phyloP scores from a whole-genome alignment of 2,329 filamentous ascomycete species.

The Aspergillus sp. region DNA sequence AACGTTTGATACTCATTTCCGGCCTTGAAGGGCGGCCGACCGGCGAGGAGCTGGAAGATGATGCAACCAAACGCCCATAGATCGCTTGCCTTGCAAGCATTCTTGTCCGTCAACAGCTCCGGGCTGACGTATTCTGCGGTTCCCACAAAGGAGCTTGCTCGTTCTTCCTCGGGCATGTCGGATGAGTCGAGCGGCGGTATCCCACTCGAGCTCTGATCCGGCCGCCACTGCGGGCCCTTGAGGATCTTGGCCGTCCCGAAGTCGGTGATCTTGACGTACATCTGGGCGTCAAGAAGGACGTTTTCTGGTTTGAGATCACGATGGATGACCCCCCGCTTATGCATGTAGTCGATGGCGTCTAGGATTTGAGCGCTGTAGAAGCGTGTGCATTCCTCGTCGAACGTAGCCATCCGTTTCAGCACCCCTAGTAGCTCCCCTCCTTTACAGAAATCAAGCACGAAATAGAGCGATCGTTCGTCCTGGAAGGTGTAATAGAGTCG shows the following conservation, averaged over 20 bases:
- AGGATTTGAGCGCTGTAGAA: slow-evolving; percentile 96
- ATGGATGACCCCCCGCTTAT: slow-evolving; percentile 89
- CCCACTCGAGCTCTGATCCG: slow-evolving; percentile 39
- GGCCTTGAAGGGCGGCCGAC: slow-evolving; percentile 93
- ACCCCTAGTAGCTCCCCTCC: slow-evolving; percentile 88
- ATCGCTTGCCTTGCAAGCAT: slow-evolving; percentile 94
- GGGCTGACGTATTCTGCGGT: slow-evolving; percentile 98
- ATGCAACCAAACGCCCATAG: slow-evolving; percentile 98
- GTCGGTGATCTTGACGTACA: slow-evolving; percentile 98
- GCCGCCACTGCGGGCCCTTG: slow-evolving; percentile 41
- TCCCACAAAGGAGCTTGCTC: slow-evolving; percentile 90
- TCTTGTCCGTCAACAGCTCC: slow-evolving; percentile 92
- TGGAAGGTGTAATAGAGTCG: slow-evolving; percentile 98
- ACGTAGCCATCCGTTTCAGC: slow-evolving; percentile 86
- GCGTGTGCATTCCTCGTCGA: slow-evolving; percentile 85
- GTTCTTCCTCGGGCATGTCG: slow-evolving; percentile 56
- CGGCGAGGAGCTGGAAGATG: slow-evolving; percentile 88
- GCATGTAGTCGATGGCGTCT: slow-evolving; percentile 96
- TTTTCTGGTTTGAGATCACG: slow-evolving; percentile 96
- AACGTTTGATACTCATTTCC: slow-evolving; percentile 95
- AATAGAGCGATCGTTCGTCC: slow-evolving; percentile 91
- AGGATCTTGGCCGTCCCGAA: slow-evolving; percentile 97
- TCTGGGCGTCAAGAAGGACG: slow-evolving; percentile 84
- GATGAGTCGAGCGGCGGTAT: slow-evolving; percentile 41
- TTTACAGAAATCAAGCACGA: slow-evolving; percentile 87